Conservation (phyloP, 225 moss, liverwort and hornwort species). For the Rhytidiadelphus loreus region DNA sequence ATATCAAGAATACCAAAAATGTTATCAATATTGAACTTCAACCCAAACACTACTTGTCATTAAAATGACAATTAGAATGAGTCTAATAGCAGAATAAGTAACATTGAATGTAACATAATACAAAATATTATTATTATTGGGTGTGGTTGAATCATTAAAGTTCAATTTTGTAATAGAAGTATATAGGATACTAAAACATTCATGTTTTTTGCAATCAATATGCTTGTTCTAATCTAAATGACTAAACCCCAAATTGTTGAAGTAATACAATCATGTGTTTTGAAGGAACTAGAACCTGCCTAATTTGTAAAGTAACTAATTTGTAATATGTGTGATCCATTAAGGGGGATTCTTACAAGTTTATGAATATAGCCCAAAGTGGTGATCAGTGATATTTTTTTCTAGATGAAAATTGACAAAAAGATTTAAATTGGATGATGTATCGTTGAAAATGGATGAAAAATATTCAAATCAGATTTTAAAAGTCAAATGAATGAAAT, state of each 20-base stretch:
- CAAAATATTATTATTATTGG: not conserved
- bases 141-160: not conserved
- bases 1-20: not conserved
- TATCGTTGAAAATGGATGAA: not conserved
- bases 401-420: not conserved
- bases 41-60: not conserved
- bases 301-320: not conserved
- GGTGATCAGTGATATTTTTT: not conserved
- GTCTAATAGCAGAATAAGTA: not conserved
- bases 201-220: not conserved
- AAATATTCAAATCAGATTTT: not conserved
- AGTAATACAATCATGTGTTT: not conserved
- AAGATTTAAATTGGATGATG: not conserved
- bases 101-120: not conserved
- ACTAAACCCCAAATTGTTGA: not conserved
- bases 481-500: not conserved
- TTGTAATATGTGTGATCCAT: not conserved
- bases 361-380: not conserved
- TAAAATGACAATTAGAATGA: not conserved
- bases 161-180: not conserved
- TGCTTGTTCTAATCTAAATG: fast-evolving
- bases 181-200: fast-evolving
- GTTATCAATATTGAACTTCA: not conserved
- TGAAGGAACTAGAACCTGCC: not conserved
- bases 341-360: not conserved